These are phyloP conservation scores for Tylopilus sp. DNA, from an alignment of 768 basidiomycete species.

Conservation along the genomic window DNA sequence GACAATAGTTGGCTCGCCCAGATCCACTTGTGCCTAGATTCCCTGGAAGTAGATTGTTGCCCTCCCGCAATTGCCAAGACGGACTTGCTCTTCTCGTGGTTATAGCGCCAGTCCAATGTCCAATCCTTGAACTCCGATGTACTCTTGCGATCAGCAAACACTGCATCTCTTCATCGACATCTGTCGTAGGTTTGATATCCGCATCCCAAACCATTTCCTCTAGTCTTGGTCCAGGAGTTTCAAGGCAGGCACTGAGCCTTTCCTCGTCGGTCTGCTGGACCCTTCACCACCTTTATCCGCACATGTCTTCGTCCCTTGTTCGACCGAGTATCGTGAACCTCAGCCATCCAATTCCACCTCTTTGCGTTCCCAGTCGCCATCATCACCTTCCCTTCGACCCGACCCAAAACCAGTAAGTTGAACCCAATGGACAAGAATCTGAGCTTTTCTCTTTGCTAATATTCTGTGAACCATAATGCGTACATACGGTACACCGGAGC, in stretches of 20 bases:
- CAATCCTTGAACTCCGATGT: background rate
- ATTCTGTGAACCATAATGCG: too few relatives aligned
- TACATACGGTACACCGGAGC: too few relatives aligned
- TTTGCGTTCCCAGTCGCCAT: background rate
- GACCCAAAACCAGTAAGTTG: background rate
- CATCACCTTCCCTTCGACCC: background rate
- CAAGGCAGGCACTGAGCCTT: background rate
- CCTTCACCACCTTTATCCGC: background rate
- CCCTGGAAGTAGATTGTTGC: background rate
- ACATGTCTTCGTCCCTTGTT: background rate
- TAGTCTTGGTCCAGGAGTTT: background rate
- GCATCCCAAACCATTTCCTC: background rate
- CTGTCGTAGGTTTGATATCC: background rate
- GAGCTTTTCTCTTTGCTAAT: too few relatives aligned
- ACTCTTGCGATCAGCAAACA: background rate
- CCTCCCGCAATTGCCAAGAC: background rate
- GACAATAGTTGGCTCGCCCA: background rate
- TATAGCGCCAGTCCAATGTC: too few relatives aligned
- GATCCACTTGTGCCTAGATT: background rate
- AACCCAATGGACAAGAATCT: too few relatives aligned
- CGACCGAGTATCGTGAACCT: background rate
- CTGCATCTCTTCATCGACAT: background rate
- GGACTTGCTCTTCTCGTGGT: background rate
- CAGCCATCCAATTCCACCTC: background rate
- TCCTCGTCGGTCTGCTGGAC: background rate